A percentile compares a stretch with the other conserved stretches of the same genome.
Conservation (phyloP, 75 land plant species). For the Cryptomeria japonica region DNA sequence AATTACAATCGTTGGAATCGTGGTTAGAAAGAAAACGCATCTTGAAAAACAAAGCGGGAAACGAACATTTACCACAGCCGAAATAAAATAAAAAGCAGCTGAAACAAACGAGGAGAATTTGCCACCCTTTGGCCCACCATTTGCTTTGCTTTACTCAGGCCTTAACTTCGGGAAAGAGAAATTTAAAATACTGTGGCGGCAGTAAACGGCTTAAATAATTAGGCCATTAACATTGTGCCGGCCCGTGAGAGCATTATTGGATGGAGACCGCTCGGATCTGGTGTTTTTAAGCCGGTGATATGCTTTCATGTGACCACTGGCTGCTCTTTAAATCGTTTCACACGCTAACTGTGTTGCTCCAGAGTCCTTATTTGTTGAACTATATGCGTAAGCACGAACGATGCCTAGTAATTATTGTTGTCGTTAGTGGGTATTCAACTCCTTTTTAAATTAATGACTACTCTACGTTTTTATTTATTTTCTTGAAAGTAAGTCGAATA, state of each 20-base stretch:
- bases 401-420: too few species aligned
- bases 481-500: too few species aligned
- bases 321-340: not conserved
- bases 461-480: too few species aligned
- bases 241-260: not conserved
- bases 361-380: too few species aligned
- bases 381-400: too few species aligned
- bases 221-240: not conserved
- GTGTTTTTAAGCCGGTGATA: not conserved
- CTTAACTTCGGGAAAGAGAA: not conserved
- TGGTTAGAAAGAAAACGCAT: not conserved
- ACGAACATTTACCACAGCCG: not conserved
- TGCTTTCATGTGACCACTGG: not conserved
- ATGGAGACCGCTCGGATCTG: not conserved
- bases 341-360: not conserved
- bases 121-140: not conserved
- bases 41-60: not conserved
- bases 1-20: too few species aligned
- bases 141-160: not conserved
- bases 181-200: not conserved
- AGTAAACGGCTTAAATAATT: not conserved
- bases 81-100: not conserved
- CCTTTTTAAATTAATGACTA: too few species aligned
- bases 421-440: too few species aligned
- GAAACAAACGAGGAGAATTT: not conserved